phyloP scores from a whole-genome alignment of 2,329 filamentous ascomycete species.

The Aureobasidium sp. region DNA sequence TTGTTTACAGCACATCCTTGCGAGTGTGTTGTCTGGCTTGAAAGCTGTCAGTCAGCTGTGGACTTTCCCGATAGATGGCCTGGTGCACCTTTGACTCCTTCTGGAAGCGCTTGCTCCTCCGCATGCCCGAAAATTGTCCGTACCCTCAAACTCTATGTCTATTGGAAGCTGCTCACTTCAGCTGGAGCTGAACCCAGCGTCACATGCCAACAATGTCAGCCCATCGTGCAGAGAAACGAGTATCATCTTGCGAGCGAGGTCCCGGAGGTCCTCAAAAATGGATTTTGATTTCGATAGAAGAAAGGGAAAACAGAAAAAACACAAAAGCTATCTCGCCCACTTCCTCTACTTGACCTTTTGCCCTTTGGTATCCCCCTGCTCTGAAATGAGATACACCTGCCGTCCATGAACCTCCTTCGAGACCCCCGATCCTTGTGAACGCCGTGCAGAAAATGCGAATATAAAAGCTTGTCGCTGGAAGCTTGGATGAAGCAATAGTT shows the following conservation, averaged over 20 bases:
- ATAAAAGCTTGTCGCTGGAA: neutral
- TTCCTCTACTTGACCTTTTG: slow-evolving; percentile 7
- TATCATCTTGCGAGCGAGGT: neutral
- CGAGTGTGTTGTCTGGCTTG: neutral
- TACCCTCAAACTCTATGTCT: neutral
- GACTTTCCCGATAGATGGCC: neutral
- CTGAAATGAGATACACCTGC: neutral
- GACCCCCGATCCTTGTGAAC: neutral
- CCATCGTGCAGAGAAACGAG: neutral
- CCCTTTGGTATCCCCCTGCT: neutral
- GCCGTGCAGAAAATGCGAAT: slow-evolving; percentile 1
- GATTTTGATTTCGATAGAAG: neutral
- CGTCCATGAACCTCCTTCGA: neutral
- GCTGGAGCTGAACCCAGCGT: neutral
- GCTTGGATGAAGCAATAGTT: neutral
- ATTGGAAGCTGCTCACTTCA: neutral
- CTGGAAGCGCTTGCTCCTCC: neutral
- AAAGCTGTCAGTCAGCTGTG: neutral
- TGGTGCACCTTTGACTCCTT: slow-evolving; percentile 1
- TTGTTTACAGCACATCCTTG: neutral
- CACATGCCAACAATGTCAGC: neutral
- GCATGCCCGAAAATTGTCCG: neutral
- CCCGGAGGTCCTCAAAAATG: slow-evolving; percentile 7
- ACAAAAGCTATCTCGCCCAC: slow-evolving; percentile 2
- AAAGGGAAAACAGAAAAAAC: neutral